Evolutionary conservation across 176 grass and related monocot species (phyloP), one percentile per base, ranked within the genome.

Genomic region (Pontederia crassipes): DNA sequence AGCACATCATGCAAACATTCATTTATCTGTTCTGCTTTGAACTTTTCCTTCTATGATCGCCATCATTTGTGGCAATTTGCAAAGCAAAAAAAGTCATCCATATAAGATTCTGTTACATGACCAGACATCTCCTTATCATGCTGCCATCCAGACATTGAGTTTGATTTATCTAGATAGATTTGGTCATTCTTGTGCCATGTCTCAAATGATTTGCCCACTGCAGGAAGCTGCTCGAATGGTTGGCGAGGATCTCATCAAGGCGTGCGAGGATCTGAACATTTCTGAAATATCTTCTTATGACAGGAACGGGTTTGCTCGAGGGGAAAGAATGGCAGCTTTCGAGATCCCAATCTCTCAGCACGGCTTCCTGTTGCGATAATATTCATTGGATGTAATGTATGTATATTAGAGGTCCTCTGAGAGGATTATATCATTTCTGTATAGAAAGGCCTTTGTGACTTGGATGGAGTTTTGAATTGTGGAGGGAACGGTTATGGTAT

Each of bases 231-330:
- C 87, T 29, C 78, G 78, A 48, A 85, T 67, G 65, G 81, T 97
- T 10, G 87, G 92, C 14, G 87, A 91, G 64, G 87, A 83, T 70
- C 73, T 97, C 10, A 73, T 91, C 16, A 74, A 77, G 74, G 66
- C 73, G 9, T 88, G 87, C 59, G 51, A 71, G 59, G 81, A 88
- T 58, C 54, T 91, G 63, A 79, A 82, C 17, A 76, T 97, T 48
- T 73, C 70, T 8, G 81, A 91, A 81, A 64, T 91, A 49, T 97
- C 89, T 2, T 80, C 75, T 63, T 97, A 97, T n/a, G 92, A 91
- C 17, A 78, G 81, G 59, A 97, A 97, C 32, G 78, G 84, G 18
- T 88, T 90, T 57, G 87, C 87, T 12, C 82, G 87, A 35, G 87
- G 87, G 53, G 92, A 88, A 53, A 90, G 83, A 86, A 85, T 91